phyloP scores from a whole-genome alignment of 2,329 filamentous ascomycete genomes.

The Ophiocordyceps robertsii region DNA sequence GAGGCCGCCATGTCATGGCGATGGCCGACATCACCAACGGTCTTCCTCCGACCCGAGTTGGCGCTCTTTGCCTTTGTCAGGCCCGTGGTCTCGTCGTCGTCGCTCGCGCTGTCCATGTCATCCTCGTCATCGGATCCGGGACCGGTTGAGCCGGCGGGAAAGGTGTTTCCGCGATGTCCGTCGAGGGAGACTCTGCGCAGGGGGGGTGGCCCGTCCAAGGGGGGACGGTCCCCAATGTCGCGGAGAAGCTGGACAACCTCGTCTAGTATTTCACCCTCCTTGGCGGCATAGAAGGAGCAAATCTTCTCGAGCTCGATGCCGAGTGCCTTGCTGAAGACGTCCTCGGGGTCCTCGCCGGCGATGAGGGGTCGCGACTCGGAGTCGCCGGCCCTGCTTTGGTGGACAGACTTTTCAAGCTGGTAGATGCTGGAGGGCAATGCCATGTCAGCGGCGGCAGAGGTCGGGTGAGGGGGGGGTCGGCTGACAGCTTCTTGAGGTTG shows the following conservation, averaged over 20 bases:
- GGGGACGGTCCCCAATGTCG: slow-evolving; percentile 57
- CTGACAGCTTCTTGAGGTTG: slow-evolving; percentile 94
- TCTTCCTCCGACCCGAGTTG: slow-evolving; percentile 23
- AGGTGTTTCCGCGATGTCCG: slow-evolving; percentile 10
- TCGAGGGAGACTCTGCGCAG: slow-evolving; percentile 18
- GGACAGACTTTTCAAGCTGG: slow-evolving; percentile 73
- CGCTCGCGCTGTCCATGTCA: slow-evolving; percentile 46
- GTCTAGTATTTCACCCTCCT: slow-evolving; percentile 75
- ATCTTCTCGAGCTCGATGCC: slow-evolving; percentile 92
- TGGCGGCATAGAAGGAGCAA: slow-evolving; percentile 75
- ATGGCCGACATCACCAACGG: slow-evolving; percentile 20
- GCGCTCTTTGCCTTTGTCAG: slow-evolving; percentile 32
- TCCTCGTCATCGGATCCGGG: slow-evolving; percentile 39
- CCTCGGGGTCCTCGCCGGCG: slow-evolving; percentile 59
- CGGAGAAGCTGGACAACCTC: slow-evolving; percentile 66
- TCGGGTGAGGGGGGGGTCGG: not conserved
- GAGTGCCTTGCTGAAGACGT: slow-evolving; percentile 66
- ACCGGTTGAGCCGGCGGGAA: slow-evolving; percentile 21
- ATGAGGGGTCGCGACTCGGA: slow-evolving; percentile 79
- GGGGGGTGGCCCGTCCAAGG: slow-evolving; percentile 26
- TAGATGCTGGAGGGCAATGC: slow-evolving; percentile 57
- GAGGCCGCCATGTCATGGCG: slow-evolving; percentile 45
- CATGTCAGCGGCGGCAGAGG: not conserved
- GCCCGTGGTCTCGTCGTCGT: slow-evolving; percentile 45
- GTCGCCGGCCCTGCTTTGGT: slow-evolving; percentile 53